Conservation (phyloP, 2,329 filamentous ascomycete species). For the Aspergillus arachidicola region DNA sequence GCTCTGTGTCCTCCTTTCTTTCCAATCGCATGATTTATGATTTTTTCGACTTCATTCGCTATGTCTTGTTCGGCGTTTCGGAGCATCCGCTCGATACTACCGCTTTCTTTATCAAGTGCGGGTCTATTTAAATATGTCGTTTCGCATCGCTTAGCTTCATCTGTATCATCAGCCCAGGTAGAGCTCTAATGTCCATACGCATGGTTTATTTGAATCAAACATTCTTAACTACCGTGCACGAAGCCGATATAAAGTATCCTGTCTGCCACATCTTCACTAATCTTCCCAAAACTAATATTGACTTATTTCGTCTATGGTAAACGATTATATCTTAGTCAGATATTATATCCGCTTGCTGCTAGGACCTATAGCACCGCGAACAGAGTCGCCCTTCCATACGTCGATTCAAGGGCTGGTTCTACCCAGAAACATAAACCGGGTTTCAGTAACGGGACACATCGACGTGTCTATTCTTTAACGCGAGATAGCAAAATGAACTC, state of each 20-base stretch:
- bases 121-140: background rate
- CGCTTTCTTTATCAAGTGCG: background rate
- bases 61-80: slow-evolving; percentile 19
- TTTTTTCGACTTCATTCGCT: slow-evolving; percentile 9
- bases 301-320: background rate
- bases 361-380: background rate
- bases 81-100: slow-evolving; percentile 5
- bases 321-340: background rate
- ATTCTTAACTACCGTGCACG: background rate
- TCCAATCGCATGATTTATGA: slow-evolving; percentile 9
- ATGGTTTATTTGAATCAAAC: background rate
- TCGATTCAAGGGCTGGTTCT: too few relatives aligned
- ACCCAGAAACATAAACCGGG: background rate
- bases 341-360: background rate
- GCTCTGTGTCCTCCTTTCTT: background rate
- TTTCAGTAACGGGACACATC: background rate
- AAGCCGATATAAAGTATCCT: background rate
- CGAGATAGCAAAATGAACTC: background rate
- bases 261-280: background rate
- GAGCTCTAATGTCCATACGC: background rate
- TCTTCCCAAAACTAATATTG: background rate
- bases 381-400: too few relatives aligned
- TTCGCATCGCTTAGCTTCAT: background rate
- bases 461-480: background rate
- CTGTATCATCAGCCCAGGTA: background rate